Conservation (phyloP, 2,329 filamentous ascomycete genomes). For the Alternaria postmessia region DNA sequence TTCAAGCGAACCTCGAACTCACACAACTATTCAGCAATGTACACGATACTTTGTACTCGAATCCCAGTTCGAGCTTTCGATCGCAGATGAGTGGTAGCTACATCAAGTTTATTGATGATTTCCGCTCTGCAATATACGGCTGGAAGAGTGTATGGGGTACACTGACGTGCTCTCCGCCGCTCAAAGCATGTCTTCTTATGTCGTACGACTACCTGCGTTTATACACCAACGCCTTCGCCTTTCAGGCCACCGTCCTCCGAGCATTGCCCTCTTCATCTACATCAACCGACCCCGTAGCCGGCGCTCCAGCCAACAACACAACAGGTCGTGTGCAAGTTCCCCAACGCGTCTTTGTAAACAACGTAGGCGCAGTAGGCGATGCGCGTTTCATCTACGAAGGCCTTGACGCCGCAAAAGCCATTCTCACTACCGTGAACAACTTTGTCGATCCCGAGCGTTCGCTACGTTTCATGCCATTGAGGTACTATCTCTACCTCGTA, state of each 20-base stretch:
- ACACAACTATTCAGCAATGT: conserved; percentile 78
- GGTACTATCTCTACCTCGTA: conserved; percentile 60
- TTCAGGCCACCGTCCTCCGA: conserved; percentile 70
- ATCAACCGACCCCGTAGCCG: conserved; percentile 15
- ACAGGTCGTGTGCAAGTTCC: conserved; percentile 45
- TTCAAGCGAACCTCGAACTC: conserved; percentile 74
- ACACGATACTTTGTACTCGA: conserved; percentile 76
- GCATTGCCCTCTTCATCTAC: conserved; percentile 47
- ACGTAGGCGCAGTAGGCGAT: conserved; percentile 59
- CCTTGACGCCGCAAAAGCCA: conserved; percentile 59
- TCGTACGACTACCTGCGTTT: conserved; percentile 77
- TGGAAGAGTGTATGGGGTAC: conserved; percentile 77
- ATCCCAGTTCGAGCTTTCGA: conserved; percentile 72
- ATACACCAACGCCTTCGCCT: conserved; percentile 79
- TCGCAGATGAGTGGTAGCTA: conserved; percentile 76
- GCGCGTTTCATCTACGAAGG: conserved; percentile 61
- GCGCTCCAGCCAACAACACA: not conserved
- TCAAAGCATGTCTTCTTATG: conserved; percentile 72
- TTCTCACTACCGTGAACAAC: conserved; percentile 60
- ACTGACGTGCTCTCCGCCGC: conserved; percentile 69
- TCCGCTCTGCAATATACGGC: conserved; percentile 71
- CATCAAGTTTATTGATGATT: conserved; percentile 79
- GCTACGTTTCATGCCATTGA: conserved; percentile 58
- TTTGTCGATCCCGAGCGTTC: conserved; percentile 59
- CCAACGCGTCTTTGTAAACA: conserved; percentile 58